Evolutionary conservation across 1,284 basidiomycete genomes (phyloP), one percentile per base, ranked within the genome.

Genomic region (Violaceomyces palustris): DNA sequence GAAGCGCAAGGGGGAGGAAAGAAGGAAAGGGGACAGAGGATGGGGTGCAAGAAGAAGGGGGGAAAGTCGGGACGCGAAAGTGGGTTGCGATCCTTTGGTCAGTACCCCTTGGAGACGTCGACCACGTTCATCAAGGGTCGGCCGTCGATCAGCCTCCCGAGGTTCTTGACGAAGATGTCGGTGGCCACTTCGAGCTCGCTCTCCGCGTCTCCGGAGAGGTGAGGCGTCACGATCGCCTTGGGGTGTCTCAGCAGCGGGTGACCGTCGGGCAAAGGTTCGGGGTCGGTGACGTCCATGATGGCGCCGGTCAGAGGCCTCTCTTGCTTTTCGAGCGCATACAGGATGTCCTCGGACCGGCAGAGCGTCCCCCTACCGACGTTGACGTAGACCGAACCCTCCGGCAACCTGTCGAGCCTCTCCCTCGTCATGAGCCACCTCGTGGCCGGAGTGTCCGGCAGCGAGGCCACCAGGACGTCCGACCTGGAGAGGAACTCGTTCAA

Each of bases 171-270:
- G 31, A 57, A 33, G 31, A 69, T 37, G 30, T 69, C 67, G 24
- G 48, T 36, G 3, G 53, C 61, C 5, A 58, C 42, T 11, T 35
- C 33, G 32, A 50, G 50, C 44, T 69, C 65, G 17, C 39, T 18
- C 10, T 40, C 42, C 17, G 39, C 49, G 25, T 44, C 39, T n/a
- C 64, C 64, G 22, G 45, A 34, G 26, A 62, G 60, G 50, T 74
- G 72, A 11, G 72, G 71, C 6, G 72, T 74, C 17, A 74, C 39
- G 32, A 73, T 42, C 3, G 61, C 53, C 33, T 70, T 71, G 17
- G 51, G 33, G 14, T 68, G 49, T 6, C 37, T 56, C 40, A 61
- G 68, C 15, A 72, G 50, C 8, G 43, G 36, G 39, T 56, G 60
- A n/a, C 48, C 42, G 2, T 59, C 35, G 0, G 60, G 56, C 9